These are phyloP conservation scores for Lindgomyces ingoldianus DNA, from an alignment of 495 filamentous ascomycete genomes.

Conservation along the genomic window DNA sequence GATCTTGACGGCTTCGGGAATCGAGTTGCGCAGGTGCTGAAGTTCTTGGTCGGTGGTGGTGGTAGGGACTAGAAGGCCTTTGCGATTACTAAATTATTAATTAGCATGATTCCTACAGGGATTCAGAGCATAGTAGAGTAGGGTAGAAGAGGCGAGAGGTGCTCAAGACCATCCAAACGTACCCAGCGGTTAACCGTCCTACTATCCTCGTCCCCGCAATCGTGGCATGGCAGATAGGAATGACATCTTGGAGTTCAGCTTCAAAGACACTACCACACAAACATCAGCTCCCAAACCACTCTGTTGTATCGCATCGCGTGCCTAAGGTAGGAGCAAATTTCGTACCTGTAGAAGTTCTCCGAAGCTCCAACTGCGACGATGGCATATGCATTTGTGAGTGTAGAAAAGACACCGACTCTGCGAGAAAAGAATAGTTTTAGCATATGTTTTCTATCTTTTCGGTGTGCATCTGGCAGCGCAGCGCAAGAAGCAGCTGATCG, in stretches of 20 bases:
- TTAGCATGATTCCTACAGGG: conserved; percentile 9
- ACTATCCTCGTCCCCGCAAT: conserved; percentile 96
- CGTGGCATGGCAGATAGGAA: conserved; percentile 96
- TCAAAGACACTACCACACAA: conserved; percentile 70
- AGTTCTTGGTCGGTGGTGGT: conserved; percentile 97
- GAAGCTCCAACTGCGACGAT: conserved; percentile 90
- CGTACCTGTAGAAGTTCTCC: conserved; percentile 93
- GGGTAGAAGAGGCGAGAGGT: background rate
- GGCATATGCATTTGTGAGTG: conserved; percentile 93
- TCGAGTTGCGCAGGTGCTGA: conserved; percentile 89
- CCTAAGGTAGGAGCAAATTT: background rate
- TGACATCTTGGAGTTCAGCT: conserved; percentile 93
- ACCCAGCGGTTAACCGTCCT: conserved; percentile 93
- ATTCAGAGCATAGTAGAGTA: background rate
- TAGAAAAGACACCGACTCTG: conserved; percentile 95
- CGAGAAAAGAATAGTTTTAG: conserved; percentile 26
- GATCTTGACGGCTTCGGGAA: conserved; percentile 89
- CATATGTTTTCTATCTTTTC: too few species aligned
- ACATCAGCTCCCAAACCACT: conserved; percentile 26
- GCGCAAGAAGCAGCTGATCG: background rate
- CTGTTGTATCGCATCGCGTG: background rate
- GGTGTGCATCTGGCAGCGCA: too few species aligned
- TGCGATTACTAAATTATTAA: conserved; percentile 68
- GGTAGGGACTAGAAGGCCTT: conserved; percentile 93
- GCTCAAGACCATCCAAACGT: conserved; percentile 29